Percentiles rank a stretch among this genome's conserved stretches.
These are phyloP conservation scores for Citrullus colocynthis DNA, from an alignment of 306 rosid genomes.

Conservation along the genomic window DNA sequence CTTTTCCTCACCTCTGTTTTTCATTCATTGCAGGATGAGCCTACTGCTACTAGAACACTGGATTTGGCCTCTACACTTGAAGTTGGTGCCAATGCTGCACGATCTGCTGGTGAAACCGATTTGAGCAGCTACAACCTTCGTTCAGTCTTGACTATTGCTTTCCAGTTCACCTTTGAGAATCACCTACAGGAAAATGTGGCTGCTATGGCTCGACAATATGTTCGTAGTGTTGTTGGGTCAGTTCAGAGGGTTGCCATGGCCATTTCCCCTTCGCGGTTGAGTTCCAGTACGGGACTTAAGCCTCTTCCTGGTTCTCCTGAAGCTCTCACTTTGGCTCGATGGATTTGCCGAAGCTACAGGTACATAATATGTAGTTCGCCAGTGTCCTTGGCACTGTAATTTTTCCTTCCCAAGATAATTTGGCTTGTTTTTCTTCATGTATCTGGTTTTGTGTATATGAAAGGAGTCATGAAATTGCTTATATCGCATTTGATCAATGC, in stretches of 20 bases:
- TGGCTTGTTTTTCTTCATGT: not conserved
- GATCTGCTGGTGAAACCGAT: conserved; percentile 45
- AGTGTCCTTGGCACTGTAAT: not conserved
- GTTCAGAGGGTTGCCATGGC: conserved; percentile 99
- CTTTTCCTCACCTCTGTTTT: not conserved
- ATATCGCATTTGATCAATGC: not conserved
- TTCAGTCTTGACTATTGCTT: conserved; percentile 88
- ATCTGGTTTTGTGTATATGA: not conserved
- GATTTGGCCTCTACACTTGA: conserved; percentile 92
- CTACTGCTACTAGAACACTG: conserved; percentile 53
- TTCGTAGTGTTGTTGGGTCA: conserved; percentile 83
- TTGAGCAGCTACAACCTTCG: conserved; percentile 50
- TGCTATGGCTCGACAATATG: conserved; percentile 97
- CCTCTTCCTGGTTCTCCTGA: conserved; percentile 81
- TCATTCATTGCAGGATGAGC: conserved; percentile 41
- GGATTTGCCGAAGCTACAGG: conserved; percentile 85
- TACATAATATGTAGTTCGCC: not conserved
- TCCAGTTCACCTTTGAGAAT: conserved; percentile 85
- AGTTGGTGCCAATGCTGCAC: conserved; percentile 56
- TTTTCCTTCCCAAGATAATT: not conserved
- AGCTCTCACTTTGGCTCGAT: conserved; percentile 75
- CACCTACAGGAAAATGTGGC: conserved; percentile 81
- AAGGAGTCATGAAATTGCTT: not conserved
- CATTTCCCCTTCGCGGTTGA: conserved; percentile 65
- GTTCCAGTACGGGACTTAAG: conserved; percentile 56